Conservation (phyloP, 2,329 filamentous ascomycete species). For the Dactylellina cionopaga region DNA sequence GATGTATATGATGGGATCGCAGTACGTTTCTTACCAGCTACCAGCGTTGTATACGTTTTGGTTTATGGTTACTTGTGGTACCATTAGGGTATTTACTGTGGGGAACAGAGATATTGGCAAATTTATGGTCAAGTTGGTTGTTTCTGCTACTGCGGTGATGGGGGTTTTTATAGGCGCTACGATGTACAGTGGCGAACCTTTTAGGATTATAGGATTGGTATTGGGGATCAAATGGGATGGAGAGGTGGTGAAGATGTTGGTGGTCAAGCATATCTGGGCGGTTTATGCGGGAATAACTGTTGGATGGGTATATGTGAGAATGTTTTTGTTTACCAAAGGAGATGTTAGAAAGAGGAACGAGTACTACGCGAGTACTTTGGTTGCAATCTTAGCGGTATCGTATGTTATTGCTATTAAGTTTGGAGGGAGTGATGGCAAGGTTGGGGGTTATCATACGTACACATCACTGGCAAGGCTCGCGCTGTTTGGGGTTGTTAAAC, state of each 20-base stretch:
- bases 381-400: neutral
- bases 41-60: constrained; percentile 70
- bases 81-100: constrained; percentile 62
- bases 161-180: constrained; percentile 60
- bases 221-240: constrained; percentile 66
- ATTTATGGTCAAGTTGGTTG: constrained; percentile 65
- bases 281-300: constrained; percentile 69
- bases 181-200: constrained; percentile 62
- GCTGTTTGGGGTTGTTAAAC: neutral
- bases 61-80: constrained; percentile 69
- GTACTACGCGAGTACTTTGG: neutral
- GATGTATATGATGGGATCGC: constrained; percentile 68
- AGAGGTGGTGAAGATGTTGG: constrained; percentile 65
- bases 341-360: neutral
- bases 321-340: neutral
- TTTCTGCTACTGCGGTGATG: constrained; percentile 63
- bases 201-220: constrained; percentile 60
- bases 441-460: constrained; percentile 11
- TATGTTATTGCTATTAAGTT: neutral
- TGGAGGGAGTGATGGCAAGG: neutral
- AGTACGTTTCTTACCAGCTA: constrained; percentile 70
- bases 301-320: constrained; percentile 57
- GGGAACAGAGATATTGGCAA: constrained; percentile 62
- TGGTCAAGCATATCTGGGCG: constrained; percentile 67
- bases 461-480: constrained; percentile 18